Evolutionary conservation across 2,329 filamentous ascomycete genomes (phyloP), one percentile per base, ranked within the genome.

Genomic region (Phialemoniopsis sp.): DNA sequence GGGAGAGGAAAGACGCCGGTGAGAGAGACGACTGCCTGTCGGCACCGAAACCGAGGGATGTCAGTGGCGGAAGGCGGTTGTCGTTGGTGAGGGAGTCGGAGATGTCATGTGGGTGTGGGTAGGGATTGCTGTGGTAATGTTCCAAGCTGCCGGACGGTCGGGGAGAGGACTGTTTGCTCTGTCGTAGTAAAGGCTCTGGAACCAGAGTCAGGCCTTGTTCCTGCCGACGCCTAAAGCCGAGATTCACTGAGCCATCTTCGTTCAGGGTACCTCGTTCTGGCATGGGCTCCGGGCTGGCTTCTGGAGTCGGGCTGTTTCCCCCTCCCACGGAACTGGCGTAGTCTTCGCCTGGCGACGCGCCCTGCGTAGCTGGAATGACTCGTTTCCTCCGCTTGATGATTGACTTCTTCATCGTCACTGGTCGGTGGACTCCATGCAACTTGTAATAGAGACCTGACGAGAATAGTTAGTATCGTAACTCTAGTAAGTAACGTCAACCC

Each of bases 331-430:
- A 19, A 21, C 37, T 19, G 37, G 37, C 15, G 66, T 72, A 52
- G 18, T 56, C 57, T 38, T 67, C 63, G 15, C 62, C 60, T 38
- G 66, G 64, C 2, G 51, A 50, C 3, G 61, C 61, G 14, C 70
- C 73, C 36, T 75, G 68, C 18, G 79, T 68, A 14, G 87, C 89
- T 14, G 91, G 90, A 32, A 97, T 90, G 6, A 97, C 89, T 42
- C 93, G 83, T 72, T 97, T 97, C 44, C 93, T 78, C 46, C 93
- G 80, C 64, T 98, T 97, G 60, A 98, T 98, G 18, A 95, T 87
- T 4, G 89, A 86, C 62, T 96, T 97, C 64, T 97, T 98, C 93
- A 98, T 97, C n/a, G 89, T 89, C 5, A 93, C 88, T 0, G 93
- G 93, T 32, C 93, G 79, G 62, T 96, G 91, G 21, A 89, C 82